These are phyloP conservation scores for Fusarium chaquense DNA, from an alignment of 2,329 filamentous ascomycete genomes.

Conservation along the genomic window DNA sequence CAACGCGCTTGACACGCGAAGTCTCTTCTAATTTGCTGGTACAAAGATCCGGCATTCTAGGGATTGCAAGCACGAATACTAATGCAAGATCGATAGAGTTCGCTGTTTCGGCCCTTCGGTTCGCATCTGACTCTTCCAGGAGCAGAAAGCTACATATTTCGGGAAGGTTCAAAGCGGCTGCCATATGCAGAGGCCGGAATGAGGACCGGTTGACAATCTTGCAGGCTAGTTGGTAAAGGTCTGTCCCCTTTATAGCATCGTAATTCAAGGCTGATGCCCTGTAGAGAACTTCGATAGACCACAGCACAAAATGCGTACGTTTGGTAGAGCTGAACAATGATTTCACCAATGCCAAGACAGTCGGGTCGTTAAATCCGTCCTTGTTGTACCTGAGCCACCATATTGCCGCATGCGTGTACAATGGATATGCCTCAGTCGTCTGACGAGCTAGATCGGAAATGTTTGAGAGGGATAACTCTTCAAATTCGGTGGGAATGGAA, in stretches of 20 bases:
- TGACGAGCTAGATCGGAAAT: accelerated
- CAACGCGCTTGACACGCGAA: neutral
- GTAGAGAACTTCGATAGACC: neutral
- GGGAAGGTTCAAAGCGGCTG: slow-evolving; percentile 11
- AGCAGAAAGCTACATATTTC: slow-evolving; percentile 22
- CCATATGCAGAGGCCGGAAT: slow-evolving; percentile 19
- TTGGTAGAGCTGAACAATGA: slow-evolving; percentile 9
- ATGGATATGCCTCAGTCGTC: neutral
- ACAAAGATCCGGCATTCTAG: neutral
- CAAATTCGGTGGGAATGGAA: accelerated
- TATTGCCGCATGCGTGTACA: slow-evolving; percentile 6
- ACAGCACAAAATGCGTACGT: neutral
- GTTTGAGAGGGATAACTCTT: neutral
- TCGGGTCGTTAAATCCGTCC: neutral
- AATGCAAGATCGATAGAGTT: neutral
- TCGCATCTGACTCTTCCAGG: accelerated
- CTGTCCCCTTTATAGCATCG: neutral
- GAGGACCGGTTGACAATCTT: accelerated
- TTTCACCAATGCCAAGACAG: neutral
- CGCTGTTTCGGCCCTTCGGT: neutral
- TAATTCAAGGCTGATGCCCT: too few species aligned
- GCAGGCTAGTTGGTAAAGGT: neutral
- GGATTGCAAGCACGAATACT: neutral
- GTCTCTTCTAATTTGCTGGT: too few species aligned
- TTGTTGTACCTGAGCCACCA: neutral